Base-by-base conservation (phyloP, 202 grass and related monocot species). In the Digitaria exilis region DNA sequence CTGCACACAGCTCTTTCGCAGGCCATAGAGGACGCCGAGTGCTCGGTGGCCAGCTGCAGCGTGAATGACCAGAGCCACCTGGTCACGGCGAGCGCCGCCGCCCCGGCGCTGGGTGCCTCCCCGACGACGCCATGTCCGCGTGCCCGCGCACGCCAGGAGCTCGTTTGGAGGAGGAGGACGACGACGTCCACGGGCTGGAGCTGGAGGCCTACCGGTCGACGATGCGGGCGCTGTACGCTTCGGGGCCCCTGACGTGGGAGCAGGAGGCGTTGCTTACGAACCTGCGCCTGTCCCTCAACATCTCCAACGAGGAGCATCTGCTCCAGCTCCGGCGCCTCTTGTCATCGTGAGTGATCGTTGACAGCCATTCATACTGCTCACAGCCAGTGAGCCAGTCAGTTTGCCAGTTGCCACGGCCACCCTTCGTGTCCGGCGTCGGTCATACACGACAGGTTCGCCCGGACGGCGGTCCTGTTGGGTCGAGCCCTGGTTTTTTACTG, bases 241-340 rank as follows among this genome's bases (percentile, higher is more conserved):
- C 85, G 2, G 95, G 95, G 18, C 89, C 92, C 31, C 82, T 97
- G 73, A 97, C 84, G 35, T 97, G 95, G 92, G 95, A 95, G 82
- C 95, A 97, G 67, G 95, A 97, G 82, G 90, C 92, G 51, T 82
- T 97, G 75, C 82, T 97, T 69, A 92, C 95, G 25, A 97, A 97
- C 83, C 92, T 97, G 70, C 92, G 95, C 28, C 76, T 97, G 31
- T 97, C 90, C 6, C 84, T 97, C 51, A 93, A 97, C 86, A 95
- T 97, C 44, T 93, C 95, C 71, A 89, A 85, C 69, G 95, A 97
- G 49, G 92, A 97, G 77, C 95, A 97, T 54, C 83, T 90, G 72
- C 80, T 78, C 12, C 90, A 94, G 77, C 77, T 97, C 63, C 89
- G 84, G 86, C 80, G 71, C 64, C 79, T 97, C 59, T 29, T 92